A percentile compares a stretch with the other conserved stretches of the same genome.
Evolutionary conservation across 495 filamentous ascomycete genomes (phyloP).

Genomic region (Xylaria bambusicola): DNA sequence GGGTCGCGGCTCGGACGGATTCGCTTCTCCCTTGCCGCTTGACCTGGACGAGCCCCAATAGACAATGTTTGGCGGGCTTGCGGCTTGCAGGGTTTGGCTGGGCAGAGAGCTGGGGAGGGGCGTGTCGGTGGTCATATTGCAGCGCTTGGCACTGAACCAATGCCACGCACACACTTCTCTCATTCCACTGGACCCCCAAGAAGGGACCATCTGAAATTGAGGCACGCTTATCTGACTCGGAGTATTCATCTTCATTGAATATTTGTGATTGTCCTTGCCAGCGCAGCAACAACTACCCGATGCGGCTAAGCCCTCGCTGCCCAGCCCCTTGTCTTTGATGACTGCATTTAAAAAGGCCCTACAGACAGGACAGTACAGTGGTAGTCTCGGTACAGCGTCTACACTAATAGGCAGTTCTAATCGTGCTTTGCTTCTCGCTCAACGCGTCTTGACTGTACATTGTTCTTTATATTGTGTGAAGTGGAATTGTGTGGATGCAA

Average conservation of each 20-base stretch:
- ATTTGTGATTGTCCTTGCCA: conserved; percentile 18
- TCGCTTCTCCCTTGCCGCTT: conserved; percentile 36
- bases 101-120: no score
- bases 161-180: conserved; percentile 21
- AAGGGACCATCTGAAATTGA: conserved; percentile 26
- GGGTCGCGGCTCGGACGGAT: conserved; percentile 42
- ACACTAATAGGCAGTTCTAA: no score
- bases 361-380: no score
- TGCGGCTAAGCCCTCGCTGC: conserved; percentile 21
- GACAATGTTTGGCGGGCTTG: conserved; percentile 33
- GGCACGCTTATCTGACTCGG: conserved; percentile 37
- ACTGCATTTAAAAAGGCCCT: not conserved
- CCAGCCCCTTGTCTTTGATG: conserved; percentile 1
- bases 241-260: conserved; percentile 31
- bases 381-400: no score
- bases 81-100: conserved; percentile 28
- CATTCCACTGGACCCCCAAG: conserved; percentile 22
- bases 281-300: conserved; percentile 27
- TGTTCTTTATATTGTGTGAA: no score
- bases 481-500: no score
- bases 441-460: not conserved
- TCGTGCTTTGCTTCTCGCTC: no score
- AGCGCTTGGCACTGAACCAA: conserved; percentile 26
- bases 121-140: conserved; percentile 34
- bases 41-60: conserved; percentile 33